Evolutionary conservation across 2,329 filamentous ascomycete species (phyloP), one percentile per base, ranked within the genome.

Genomic region (Xylariaceae sp.): DNA sequence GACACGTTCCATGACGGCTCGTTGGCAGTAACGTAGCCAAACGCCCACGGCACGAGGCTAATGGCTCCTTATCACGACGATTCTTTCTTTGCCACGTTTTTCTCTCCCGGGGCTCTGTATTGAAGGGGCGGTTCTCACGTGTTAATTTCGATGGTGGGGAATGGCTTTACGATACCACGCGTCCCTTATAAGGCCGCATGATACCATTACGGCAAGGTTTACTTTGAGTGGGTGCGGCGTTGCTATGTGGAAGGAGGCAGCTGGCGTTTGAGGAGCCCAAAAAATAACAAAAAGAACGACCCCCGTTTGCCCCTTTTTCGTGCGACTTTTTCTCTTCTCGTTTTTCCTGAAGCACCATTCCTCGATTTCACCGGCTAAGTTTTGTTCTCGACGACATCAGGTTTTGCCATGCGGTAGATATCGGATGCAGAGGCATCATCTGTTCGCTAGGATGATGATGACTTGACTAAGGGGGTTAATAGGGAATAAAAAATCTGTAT

Each of bases 401-500:
- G 42, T 56, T 53, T 47, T 26, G 40, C 4, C 35, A 30, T 34
- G 46, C 39, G 43, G 41, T 51, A 58, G 53, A 58, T 32, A 50
- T 29, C 35, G 42, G 53, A 50, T 43, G 50, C 56, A 51, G 43
- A 53, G 47, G 19, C 30, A 53, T 48, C 31, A 46, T 26, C 42
- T 46, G 37, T n/a, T 50, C 47, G 50, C 27, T 47, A 41, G 54
- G 35, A 50, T 19, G 41, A 19, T 19, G 19, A 19, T 19, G 19
- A 19, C 19, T 19, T 19, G 19, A 19, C 19, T 19, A 19, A 19
- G 19, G 19, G 19, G 45, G 27, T 46, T 29, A 26, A 12, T 47
- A 39, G 43, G 40, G 29, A 47, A 32, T 8, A 45, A 45, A 45
- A 47, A 44, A 42, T 40, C 50, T 59, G 57, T 59, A 57, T 54